A percentile compares a stretch with the other conserved stretches of the same genome.
These are phyloP conservation scores for Cytospora piceae DNA, from an alignment of 2,329 filamentous ascomycete species.

Conservation along the genomic window DNA sequence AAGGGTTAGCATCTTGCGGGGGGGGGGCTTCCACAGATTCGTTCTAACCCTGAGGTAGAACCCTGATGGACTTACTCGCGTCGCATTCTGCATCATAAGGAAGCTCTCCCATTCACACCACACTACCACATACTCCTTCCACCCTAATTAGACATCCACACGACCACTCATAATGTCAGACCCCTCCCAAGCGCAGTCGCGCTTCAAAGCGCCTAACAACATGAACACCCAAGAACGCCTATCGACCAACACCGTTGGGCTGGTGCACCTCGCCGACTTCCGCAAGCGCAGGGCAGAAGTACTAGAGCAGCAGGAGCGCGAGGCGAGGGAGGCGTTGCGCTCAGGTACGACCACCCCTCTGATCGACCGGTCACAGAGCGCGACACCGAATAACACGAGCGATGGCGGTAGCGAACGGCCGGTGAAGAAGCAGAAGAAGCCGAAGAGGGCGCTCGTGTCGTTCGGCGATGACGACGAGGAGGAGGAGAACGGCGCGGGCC, in stretches of 20 bases:
- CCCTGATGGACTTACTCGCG: background rate
- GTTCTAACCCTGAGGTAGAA: background rate
- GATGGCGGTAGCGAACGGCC: conserved; percentile 37
- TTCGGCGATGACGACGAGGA: conserved; percentile 74
- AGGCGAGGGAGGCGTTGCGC: conserved; percentile 67
- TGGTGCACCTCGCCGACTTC: conserved; percentile 91
- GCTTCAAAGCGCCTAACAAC: conserved; percentile 73
- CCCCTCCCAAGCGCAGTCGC: conserved; percentile 44
- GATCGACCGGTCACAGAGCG: conserved; percentile 50
- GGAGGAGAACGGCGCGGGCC: conserved; percentile 47
- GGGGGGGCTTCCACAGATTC: background rate
- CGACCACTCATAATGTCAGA: conserved; percentile 45
- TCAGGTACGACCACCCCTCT: conserved; percentile 46
- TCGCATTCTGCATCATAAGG: background rate
- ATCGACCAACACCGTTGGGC: conserved; percentile 84
- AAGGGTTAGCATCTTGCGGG: background rate
- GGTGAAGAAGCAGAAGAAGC: conserved; percentile 51
- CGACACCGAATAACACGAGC: conserved; percentile 51
- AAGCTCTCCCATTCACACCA: background rate
- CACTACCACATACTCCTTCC: background rate
- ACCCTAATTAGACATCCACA: background rate
- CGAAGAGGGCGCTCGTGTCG: conserved; percentile 55
- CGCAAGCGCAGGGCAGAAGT: conserved; percentile 94
- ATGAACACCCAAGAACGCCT: conserved; percentile 79
- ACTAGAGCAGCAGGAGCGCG: conserved; percentile 86